Evolutionary conservation across 306 rosid genomes (phyloP).

Genomic region (Malus fusca): DNA sequence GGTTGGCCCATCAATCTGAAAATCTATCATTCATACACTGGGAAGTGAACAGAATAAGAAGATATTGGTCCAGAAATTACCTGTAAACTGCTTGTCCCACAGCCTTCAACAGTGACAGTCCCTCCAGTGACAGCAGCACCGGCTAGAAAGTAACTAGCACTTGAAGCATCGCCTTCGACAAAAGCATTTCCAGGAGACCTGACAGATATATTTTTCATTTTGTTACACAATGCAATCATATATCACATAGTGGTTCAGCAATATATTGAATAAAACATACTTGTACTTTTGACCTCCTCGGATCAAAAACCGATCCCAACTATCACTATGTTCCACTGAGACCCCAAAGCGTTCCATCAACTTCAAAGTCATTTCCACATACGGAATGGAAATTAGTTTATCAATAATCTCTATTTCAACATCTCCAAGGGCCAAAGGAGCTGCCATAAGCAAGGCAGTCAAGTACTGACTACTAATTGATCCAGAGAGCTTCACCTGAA

Average conservation of each 20-base stretch:
- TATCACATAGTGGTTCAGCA: conserved; percentile 3
- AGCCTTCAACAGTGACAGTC: conserved; percentile 89
- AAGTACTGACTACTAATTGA: conserved; percentile 94
- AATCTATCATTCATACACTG: neutral
- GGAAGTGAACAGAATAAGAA: neutral
- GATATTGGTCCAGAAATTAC: conserved; percentile 29
- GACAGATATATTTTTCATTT: conserved; percentile 8
- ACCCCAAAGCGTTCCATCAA: conserved; percentile 98
- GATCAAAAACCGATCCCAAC: conserved; percentile 80
- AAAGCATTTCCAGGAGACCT: conserved; percentile 93
- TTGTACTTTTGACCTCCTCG: conserved; percentile 95
- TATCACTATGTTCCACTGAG: conserved; percentile 57
- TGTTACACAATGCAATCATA: conserved; percentile 7
- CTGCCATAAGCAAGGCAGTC: conserved; percentile 96
- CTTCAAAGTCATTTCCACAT: conserved; percentile 95
- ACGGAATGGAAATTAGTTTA: conserved; percentile 89
- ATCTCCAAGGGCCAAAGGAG: conserved; percentile 93
- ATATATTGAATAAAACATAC: conserved; percentile 48
- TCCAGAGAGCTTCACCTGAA: conserved; percentile 96
- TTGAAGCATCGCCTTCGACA: conserved; percentile 99
- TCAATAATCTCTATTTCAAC: conserved; percentile 90
- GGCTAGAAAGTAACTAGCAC: conserved; percentile 99
- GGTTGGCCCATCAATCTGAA: neutral
- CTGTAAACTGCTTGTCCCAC: conserved; percentile 99
- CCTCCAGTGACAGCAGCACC: conserved; percentile 99